Evolutionary conservation across 2,329 filamentous ascomycete genomes (phyloP).

Genomic region (Pseudocercospora pini-densiflorae): DNA sequence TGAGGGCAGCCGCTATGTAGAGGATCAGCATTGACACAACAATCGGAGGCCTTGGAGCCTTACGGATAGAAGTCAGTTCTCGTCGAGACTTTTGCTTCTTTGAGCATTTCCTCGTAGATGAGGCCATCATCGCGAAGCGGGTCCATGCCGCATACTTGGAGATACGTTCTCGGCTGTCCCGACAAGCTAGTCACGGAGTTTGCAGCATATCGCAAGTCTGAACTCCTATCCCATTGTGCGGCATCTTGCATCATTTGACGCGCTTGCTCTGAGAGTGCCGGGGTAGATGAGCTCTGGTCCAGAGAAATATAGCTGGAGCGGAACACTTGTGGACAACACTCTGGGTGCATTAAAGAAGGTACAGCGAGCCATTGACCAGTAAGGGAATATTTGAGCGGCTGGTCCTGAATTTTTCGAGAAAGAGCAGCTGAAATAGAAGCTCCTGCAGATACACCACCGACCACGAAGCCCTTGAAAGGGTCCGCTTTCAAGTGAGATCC

Average conservation of each 20-base stretch:
- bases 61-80: constrained; percentile 48
- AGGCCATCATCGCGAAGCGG: constrained; percentile 58
- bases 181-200: constrained; percentile 39
- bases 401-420: constrained; percentile 47
- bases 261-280: constrained; percentile 35
- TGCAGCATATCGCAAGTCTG: constrained; percentile 39
- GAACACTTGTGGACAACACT: constrained; percentile 47
- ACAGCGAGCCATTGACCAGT: constrained; percentile 55
- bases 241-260: constrained; percentile 22
- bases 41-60: background rate
- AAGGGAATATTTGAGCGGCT: constrained; percentile 48
- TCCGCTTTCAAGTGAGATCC: constrained; percentile 45
- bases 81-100: constrained; percentile 51
- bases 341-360: constrained; percentile 41
- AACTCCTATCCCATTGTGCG: constrained; percentile 24
- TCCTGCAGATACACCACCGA: constrained; percentile 56
- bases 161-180: constrained; percentile 52
- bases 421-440: constrained; percentile 47
- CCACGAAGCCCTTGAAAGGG: constrained; percentile 52
- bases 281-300: constrained; percentile 49
- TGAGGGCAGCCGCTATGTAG: constrained; percentile 45
- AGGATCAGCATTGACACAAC: background rate
- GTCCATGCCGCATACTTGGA: constrained; percentile 58
- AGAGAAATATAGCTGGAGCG: constrained; percentile 45
- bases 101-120: constrained; percentile 56